Percentiles rank a stretch among this genome's conserved stretches.
These are phyloP conservation scores for Eleusine indica DNA, from an alignment of 176 grass and related monocot species.

Conservation along the genomic window DNA sequence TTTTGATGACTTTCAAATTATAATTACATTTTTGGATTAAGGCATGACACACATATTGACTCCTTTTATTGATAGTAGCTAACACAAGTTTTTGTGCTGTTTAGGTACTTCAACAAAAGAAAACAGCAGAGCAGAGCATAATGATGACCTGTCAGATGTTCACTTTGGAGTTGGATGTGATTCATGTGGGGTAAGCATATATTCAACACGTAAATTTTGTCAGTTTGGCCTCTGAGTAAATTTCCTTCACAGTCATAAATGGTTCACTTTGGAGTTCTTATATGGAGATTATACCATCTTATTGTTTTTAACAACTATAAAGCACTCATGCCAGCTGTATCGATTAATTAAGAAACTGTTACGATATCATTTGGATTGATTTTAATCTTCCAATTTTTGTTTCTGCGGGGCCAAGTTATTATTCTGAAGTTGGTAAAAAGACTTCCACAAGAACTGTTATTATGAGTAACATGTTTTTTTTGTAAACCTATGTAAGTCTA, in stretches of 20 bases:
- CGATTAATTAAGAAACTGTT: neutral
- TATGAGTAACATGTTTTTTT: conserved; percentile 18
- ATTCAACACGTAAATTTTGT: neutral
- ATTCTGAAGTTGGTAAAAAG: neutral
- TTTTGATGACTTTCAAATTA: conserved; percentile 7
- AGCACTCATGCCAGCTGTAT: neutral
- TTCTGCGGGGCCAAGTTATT: neutral
- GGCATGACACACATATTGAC: conserved; percentile 1
- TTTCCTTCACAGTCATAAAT: conserved; percentile 6
- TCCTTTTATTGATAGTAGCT: neutral
- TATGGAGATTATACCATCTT: neutral
- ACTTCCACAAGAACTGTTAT: neutral
- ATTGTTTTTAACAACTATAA: neutral
- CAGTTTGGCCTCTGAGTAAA: neutral
- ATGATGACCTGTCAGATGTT: conserved; percentile 45
- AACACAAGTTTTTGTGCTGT: conserved; percentile 25
- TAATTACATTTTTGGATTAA: conserved; percentile 23
- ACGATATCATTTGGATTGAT: neutral
- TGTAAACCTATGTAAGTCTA: neutral
- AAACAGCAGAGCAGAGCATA: neutral
- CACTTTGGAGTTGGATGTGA: conserved; percentile 83
- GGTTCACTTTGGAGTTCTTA: conserved; percentile 1
- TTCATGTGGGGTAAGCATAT: conserved; percentile 74
- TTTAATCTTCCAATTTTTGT: conserved; percentile 1
- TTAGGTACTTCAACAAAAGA: conserved; percentile 47